These are phyloP conservation scores for Clausena lansium DNA, from an alignment of 345 rosid genomes.

Conservation along the genomic window DNA sequence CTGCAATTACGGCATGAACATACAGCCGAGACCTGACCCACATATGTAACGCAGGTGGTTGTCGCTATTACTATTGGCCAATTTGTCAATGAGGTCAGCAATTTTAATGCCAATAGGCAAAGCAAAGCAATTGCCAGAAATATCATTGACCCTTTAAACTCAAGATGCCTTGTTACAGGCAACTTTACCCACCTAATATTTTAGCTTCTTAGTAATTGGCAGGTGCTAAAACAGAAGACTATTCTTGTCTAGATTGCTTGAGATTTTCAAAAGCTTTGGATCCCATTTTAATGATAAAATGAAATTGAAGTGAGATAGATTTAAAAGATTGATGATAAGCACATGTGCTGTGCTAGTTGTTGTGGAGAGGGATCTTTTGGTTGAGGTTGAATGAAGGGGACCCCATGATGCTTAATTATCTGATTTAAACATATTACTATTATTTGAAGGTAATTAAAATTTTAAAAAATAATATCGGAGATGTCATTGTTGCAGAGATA, in stretches of 20 bases:
- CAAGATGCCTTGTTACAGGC: constrained; percentile 23
- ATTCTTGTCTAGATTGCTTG: neutral
- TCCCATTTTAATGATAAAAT: neutral
- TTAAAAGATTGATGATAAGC: neutral
- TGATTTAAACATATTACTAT: neutral
- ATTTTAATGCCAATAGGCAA: neutral
- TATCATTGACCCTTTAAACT: constrained; percentile 2
- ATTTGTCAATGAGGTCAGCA: constrained; percentile 21
- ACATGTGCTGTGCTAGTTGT: constrained; percentile 16
- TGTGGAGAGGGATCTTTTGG: constrained; percentile 7
- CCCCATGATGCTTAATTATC: constrained; percentile 12
- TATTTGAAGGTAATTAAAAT: neutral
- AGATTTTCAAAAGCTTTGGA: constrained; percentile 14
- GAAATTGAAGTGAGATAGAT: no score
- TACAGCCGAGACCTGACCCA: neutral
- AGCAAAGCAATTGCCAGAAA: constrained; percentile 16
- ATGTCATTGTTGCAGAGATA: constrained; percentile 53
- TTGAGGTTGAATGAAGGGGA: constrained; percentile 9
- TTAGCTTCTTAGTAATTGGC: neutral
- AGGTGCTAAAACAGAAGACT: neutral
- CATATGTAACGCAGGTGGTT: neutral
- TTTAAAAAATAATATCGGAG: constrained; percentile 21
- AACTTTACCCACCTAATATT: constrained; percentile 13
- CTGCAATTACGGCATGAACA: neutral
- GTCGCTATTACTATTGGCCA: neutral